A percentile compares a stretch with the other conserved stretches of the same genome.
These are phyloP conservation scores for Salix purpurea DNA, from an alignment of 345 rosid species.

Conservation along the genomic window DNA sequence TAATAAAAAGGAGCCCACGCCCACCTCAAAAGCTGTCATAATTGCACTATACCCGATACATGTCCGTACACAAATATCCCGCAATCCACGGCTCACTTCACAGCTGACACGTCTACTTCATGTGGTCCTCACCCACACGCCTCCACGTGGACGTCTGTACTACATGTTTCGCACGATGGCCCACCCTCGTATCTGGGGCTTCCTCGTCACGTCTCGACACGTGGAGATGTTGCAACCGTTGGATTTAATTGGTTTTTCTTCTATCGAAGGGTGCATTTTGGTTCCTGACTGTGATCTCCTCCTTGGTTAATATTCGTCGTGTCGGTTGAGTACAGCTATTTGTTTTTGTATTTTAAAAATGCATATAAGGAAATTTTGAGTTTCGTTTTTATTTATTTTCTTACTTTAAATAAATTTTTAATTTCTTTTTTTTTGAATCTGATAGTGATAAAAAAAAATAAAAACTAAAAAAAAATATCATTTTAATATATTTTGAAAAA, in stretches of 20 bases:
- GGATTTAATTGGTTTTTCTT: not conserved
- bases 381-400: no score
- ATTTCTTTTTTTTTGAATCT: no score
- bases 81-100: slow-evolving; percentile 23
- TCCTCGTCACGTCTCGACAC: not conserved
- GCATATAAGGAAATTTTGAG: no score
- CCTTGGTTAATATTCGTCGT: not conserved
- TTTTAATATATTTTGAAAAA: no score
- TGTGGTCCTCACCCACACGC: slow-evolving; percentile 14
- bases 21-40: not conserved
- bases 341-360: no score
- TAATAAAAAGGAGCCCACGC: not conserved
- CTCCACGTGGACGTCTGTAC: slow-evolving; percentile 38
- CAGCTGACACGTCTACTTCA: slow-evolving; percentile 24
- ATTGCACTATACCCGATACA: not conserved
- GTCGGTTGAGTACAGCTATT: no score
- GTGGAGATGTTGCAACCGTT: not conserved
- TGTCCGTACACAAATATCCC: slow-evolving; percentile 38
- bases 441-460: no score
- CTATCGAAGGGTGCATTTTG: not conserved
- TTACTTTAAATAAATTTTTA: no score
- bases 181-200: not conserved
- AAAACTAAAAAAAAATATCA: no score
- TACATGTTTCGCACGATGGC: slow-evolving; percentile 7
- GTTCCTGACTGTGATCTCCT: not conserved